phyloP scores from a whole-genome alignment of 306 rosid genomes.

The Cyclanthera cordifolia region DNA sequence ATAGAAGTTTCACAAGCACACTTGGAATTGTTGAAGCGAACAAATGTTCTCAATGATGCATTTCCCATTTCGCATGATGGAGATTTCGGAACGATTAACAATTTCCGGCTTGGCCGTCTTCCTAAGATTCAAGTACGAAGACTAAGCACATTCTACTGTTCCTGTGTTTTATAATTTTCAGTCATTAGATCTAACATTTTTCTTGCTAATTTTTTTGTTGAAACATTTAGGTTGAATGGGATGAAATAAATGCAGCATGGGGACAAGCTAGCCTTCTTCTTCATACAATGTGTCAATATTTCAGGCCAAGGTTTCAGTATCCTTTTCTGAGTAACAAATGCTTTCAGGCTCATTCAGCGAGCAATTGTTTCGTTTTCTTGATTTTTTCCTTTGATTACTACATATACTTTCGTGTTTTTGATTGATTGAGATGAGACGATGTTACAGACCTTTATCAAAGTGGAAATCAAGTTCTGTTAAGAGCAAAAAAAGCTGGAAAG shows the following conservation, averaged over 20 bases:
- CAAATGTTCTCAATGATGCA: conserved; percentile 88
- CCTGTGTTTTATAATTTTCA: conserved; percentile 17
- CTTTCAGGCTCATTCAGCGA: not conserved
- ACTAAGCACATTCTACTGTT: conserved; percentile 14
- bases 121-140: conserved; percentile 80
- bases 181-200: not conserved
- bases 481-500: not conserved
- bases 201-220: conserved; percentile 17
- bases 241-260: conserved; percentile 99
- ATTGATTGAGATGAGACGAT: not conserved
- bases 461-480: not conserved
- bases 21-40: conserved; percentile 78
- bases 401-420: not conserved
- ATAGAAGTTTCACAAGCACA: conserved; percentile 98
- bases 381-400: not conserved
- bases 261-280: conserved; percentile 99
- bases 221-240: conserved; percentile 81
- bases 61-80: conserved; percentile 95
- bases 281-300: conserved; percentile 95
- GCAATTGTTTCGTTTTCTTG: not conserved
- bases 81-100: conserved; percentile 92
- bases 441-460: not conserved
- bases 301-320: conserved; percentile 84
- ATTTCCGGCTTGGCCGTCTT: conserved; percentile 92
- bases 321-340: conserved; percentile 9